Conservation (phyloP, 2,329 filamentous ascomycete species). For the Botrytis sinoallii region DNA sequence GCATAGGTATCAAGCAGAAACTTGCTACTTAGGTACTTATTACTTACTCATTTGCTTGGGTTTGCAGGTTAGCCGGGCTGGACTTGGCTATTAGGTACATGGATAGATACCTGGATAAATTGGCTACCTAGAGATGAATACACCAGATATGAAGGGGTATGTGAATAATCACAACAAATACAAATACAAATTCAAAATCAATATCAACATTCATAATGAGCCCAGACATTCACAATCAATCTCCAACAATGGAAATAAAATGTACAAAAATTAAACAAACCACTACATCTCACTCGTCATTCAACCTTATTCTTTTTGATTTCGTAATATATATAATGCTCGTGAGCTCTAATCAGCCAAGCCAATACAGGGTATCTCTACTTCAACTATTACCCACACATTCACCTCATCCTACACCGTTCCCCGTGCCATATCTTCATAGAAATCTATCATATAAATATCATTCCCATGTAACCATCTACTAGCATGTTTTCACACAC, state of each 20-base stretch:
- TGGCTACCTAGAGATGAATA: neutral
- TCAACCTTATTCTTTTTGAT: neutral
- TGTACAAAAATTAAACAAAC: neutral
- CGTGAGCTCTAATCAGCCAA: neutral
- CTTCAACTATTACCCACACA: neutral
- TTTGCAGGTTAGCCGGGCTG: neutral
- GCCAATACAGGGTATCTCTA: constrained; percentile 9
- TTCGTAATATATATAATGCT: neutral
- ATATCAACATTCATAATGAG: neutral
- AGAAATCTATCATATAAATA: neutral
- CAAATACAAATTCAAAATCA: neutral
- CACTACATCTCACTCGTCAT: neutral
- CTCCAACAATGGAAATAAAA: neutral
- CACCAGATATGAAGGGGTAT: neutral
- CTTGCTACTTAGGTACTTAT: neutral
- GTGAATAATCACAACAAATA: neutral
- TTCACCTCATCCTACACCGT: neutral
- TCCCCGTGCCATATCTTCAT: no score
- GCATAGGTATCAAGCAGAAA: neutral
- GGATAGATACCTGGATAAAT: no score
- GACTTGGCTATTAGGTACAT: neutral
- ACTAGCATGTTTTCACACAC: neutral
- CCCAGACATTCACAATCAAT: neutral
- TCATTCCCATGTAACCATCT: neutral
- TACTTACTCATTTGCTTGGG: no score